Base-by-base conservation (phyloP, 2,329 filamentous ascomycete species). In the Emydomyces testavorans region DNA sequence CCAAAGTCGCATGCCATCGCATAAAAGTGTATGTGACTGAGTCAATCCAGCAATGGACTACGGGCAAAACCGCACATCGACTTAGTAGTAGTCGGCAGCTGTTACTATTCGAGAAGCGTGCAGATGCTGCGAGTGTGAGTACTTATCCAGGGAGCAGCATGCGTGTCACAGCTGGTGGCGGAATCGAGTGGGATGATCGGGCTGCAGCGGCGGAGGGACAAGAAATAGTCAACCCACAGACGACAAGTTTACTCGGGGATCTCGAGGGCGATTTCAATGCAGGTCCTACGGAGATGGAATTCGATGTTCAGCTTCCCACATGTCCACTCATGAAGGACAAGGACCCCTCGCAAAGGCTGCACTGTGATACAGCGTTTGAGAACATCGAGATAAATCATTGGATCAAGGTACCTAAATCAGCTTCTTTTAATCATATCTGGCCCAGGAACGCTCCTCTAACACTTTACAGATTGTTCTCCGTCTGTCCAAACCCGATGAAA, bases 381-480 rank as follows among this genome's bases (percentile, higher is more conserved):
- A 93, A 93, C 53, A 90, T 94, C 45, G 86, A 92, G 58, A 88
- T 95, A 46, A 87, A 86, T 62, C 89, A 95, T 63, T 94, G 88
- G 88, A 94, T 95, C 65, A 94, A 94, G 78, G 86, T 87, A 69
- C 53, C 74, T 60, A 41, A 21, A 2, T 39, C 7, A 16, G 2
- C 26, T 43, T 26, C 37, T 32, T 38, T 18, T 32, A 31, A 10
- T 4, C 18, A 10, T 40, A 29, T 38, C 34, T 23, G 16, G 6
- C 10, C 10, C 15, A 38, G 15, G 43, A 31, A 41, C 16, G 8
- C 39, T 20, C n/a, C n/a, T 38, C 54, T 58, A 49, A 59, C 44
- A 20, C 34, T 44, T 16, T 36, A 21, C 52, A 90, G 85, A 87
- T 94, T 60, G 87, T 94, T 52, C 85, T 95, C 79, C 83, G 89